These are phyloP conservation scores for Ceratocystiopsis minuta DNA, from an alignment of 2,329 filamentous ascomycete species.

Conservation along the genomic window DNA sequence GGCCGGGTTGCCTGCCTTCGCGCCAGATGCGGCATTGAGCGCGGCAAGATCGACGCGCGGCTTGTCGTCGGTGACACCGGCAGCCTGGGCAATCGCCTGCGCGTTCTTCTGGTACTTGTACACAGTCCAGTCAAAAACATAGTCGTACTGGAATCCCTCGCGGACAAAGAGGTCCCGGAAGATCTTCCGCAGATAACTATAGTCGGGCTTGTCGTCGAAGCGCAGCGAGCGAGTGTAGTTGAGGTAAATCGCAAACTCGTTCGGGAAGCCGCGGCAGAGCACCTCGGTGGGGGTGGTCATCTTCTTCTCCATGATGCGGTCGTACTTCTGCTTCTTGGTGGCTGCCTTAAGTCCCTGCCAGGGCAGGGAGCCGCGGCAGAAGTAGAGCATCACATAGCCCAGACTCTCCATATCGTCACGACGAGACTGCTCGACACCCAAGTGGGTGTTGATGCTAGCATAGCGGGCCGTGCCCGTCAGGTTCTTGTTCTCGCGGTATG, in stretches of 20 bases:
- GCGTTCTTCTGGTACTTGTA: conserved; percentile 99
- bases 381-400: conserved; percentile 99
- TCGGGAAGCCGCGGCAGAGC: conserved; percentile 95
- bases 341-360: conserved; percentile 75
- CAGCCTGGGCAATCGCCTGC: conserved; percentile 76
- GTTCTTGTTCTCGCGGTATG: conserved; percentile 99
- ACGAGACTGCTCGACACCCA: conserved; percentile 96
- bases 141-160: conserved; percentile 99
- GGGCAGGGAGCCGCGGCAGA: conserved; percentile 94
- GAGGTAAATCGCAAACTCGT: conserved; percentile 98
- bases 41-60: conserved; percentile 18
- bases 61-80: conserved; percentile 63
- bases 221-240: conserved; percentile 98
- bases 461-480: conserved; percentile 96
- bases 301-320: conserved; percentile 99
- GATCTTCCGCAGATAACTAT: conserved; percentile 99
- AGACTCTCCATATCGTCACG: conserved; percentile 99
- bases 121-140: conserved; percentile 99
- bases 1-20: too few relatives aligned
- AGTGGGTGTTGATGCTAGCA: conserved; percentile 95
- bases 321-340: conserved; percentile 92
- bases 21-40: too few relatives aligned
- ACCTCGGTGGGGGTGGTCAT: conserved; percentile 99
- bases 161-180: conserved; percentile 98
- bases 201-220: conserved; percentile 99